These are phyloP conservation scores for Pisolithus tinctorius DNA, from an alignment of 768 basidiomycete genomes.

Conservation along the genomic window DNA sequence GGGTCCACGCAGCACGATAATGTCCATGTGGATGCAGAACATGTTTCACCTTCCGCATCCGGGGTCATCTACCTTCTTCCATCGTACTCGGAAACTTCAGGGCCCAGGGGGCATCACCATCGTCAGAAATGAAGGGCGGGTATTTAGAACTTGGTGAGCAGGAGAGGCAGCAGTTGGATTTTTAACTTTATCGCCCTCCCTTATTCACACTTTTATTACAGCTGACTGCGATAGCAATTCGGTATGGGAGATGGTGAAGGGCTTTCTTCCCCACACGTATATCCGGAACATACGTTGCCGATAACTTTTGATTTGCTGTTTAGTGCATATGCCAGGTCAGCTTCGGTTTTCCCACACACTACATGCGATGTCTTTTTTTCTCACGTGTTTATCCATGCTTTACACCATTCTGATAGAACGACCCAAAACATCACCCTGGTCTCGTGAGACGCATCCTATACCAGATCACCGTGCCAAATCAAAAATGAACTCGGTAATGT, in stretches of 20 bases:
- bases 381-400: no score
- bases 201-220: conserved; percentile 15
- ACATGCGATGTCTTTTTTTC: not conserved
- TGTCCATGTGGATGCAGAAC: no score
- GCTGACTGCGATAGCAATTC: conserved; percentile 74
- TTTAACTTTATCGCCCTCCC: not conserved
- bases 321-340: conserved; percentile 73
- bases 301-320: conserved; percentile 2
- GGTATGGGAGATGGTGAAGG: conserved; percentile 83
- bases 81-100: no score
- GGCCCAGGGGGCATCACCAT: no score
- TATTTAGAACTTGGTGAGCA: conserved; percentile 62
- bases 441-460: conserved; percentile 77
- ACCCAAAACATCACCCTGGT: conserved; percentile 77
- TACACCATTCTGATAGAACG: conserved; percentile 31
- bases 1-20: conserved; percentile 39
- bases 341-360: not conserved
- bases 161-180: conserved; percentile 40
- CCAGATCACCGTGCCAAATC: conserved; percentile 88
- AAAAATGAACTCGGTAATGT: not conserved
- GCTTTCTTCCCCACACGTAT: not conserved
- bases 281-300: not conserved
- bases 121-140: conserved; percentile 42
- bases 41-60: no score
- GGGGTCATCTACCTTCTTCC: no score